Percentiles rank a stretch among this genome's conserved stretches.
Evolutionary conservation across 768 basidiomycete genomes (phyloP).

Genomic region (Floccularia luteovirens): DNA sequence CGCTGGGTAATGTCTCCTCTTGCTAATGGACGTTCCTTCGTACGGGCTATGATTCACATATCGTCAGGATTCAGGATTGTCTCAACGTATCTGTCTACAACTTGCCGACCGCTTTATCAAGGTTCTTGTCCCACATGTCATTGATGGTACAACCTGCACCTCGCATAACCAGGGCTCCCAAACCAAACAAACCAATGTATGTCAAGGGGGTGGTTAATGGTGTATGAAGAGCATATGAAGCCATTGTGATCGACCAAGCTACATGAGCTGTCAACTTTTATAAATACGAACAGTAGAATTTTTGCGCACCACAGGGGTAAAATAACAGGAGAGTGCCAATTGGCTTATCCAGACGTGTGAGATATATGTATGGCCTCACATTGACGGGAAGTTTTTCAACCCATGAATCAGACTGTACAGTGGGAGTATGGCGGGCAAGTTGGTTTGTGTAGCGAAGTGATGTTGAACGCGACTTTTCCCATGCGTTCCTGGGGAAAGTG

Average conservation of each 20-base stretch:
- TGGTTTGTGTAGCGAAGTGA: too few species aligned
- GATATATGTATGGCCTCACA: neutral
- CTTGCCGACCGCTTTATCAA: constrained; percentile 34
- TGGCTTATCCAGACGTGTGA: neutral
- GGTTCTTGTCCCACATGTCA: constrained; percentile 33
- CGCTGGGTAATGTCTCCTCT: constrained; percentile 38
- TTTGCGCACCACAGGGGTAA: constrained; percentile 1
- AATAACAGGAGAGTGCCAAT: neutral
- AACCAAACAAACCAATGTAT: constrained; percentile 22
- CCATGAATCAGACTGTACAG: too few species aligned
- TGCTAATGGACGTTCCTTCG: constrained; percentile 37
- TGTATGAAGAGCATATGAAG: constrained; percentile 27
- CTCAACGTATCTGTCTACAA: too few species aligned
- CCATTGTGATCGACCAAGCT: constrained; percentile 48
- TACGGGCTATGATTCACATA: constrained; percentile 29
- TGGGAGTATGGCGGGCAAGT: too few species aligned
- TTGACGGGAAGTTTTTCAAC: too few species aligned
- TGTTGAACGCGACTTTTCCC: too few species aligned
- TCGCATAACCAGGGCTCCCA: constrained; percentile 31
- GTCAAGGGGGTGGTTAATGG: constrained; percentile 20
- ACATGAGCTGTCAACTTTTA: constrained; percentile 1
- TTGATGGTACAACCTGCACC: constrained; percentile 35
- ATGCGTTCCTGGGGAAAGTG: too few species aligned
- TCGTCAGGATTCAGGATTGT: constrained; percentile 68
- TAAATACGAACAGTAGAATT: too few species aligned